Evolutionary conservation across 106 monocot genomes (phyloP).

Genomic region (Gastrodia elata): DNA sequence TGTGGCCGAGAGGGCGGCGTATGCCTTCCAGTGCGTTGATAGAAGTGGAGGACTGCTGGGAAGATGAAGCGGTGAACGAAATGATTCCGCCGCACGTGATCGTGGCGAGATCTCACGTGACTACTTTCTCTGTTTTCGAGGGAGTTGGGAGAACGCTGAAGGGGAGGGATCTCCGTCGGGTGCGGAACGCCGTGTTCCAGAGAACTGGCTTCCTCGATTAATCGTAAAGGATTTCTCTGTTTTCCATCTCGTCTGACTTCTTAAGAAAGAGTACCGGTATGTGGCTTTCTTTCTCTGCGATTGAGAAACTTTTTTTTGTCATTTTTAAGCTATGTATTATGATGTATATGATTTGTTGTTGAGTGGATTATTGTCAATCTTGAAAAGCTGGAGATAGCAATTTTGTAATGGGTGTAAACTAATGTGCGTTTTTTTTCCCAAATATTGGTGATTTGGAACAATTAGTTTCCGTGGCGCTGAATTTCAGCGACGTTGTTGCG

Average conservation of each 20-base stretch:
- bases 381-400: background rate
- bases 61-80: constrained; percentile 28
- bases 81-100: constrained; percentile 82
- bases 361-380: background rate
- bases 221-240: background rate
- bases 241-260: background rate
- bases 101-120: constrained; percentile 55
- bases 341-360: background rate
- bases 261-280: too few species aligned
- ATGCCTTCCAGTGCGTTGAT: constrained; percentile 3
- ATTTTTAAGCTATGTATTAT: background rate
- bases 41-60: constrained; percentile 7
- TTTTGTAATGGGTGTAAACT: background rate
- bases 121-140: constrained; percentile 69
- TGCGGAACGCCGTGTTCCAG: constrained; percentile 65
- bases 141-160: constrained; percentile 85
- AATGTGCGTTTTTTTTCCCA: background rate
- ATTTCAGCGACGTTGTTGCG: background rate
- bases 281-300: background rate
- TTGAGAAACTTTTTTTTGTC: background rate
- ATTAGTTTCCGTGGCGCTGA: background rate
- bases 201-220: constrained; percentile 53
- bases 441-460: background rate
- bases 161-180: constrained; percentile 65
- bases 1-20: constrained; percentile 31